These are phyloP conservation scores for Syzygium aqueum DNA, from an alignment of 345 rosid genomes.

Conservation along the genomic window DNA sequence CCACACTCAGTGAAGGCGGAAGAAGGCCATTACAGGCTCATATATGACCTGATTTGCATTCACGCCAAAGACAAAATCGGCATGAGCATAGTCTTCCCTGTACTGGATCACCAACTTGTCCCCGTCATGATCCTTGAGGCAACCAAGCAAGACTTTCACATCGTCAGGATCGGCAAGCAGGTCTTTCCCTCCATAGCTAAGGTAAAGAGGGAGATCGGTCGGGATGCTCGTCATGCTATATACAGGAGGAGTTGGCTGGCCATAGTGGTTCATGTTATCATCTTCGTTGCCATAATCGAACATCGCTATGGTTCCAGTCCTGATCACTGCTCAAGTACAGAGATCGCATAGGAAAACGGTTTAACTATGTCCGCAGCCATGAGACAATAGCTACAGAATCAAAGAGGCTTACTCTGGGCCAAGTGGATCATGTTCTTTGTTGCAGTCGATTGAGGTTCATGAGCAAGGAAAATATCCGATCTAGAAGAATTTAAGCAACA, in stretches of 20 bases:
- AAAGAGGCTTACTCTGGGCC: constrained; percentile 24
- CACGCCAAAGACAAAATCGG: constrained; percentile 30
- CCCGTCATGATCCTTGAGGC: constrained; percentile 24
- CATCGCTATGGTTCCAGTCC: constrained; percentile 34
- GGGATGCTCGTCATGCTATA: constrained; percentile 39
- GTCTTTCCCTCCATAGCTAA: constrained; percentile 42
- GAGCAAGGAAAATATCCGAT: constrained; percentile 4
- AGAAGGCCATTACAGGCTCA: constrained; percentile 31
- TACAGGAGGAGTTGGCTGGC: constrained; percentile 38
- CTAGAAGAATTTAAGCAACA: constrained; percentile 26
- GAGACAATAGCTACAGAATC: background rate
- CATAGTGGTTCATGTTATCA: constrained; percentile 36
- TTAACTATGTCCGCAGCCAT: too few relatives aligned
- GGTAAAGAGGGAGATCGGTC: constrained; percentile 30
- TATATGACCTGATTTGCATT: constrained; percentile 29
- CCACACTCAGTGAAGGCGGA: constrained; percentile 10
- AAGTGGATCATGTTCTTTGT: constrained; percentile 31
- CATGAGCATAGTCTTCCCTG: constrained; percentile 32
- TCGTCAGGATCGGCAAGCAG: constrained; percentile 27
- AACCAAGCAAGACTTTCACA: constrained; percentile 21
- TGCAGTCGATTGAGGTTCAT: constrained; percentile 25
- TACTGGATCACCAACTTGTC: constrained; percentile 31
- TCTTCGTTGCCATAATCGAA: constrained; percentile 30
- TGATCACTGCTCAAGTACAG: constrained; percentile 17
- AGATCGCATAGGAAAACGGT: background rate